Percentiles rank a stretch among this genome's conserved stretches.
phyloP scores from a whole-genome alignment of 208 protist species.

The Kentomonas sorsogonicus region DNA sequence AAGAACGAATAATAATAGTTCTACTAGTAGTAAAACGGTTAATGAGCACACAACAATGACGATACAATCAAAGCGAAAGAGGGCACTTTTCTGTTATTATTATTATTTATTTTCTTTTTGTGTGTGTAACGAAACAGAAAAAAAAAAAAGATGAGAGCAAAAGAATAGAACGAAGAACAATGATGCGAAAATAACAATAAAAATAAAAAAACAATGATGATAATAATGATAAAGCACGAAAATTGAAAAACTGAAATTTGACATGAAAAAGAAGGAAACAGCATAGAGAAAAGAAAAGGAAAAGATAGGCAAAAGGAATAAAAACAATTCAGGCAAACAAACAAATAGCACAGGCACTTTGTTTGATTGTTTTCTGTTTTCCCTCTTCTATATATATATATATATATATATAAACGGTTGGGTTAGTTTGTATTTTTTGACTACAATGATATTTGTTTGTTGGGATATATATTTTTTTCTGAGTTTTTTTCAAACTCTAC shows the following conservation, averaged over 20 bases:
- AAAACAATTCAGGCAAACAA: slow-evolving; percentile 10
- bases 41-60: not conserved
- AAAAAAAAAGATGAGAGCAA: slow-evolving; percentile 8
- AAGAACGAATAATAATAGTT: slow-evolving; percentile 7
- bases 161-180: slow-evolving; percentile 8
- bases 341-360: slow-evolving; percentile 11
- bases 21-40: not conserved
- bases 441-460: slow-evolving; percentile 17
- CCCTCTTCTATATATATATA: slow-evolving; percentile 7
- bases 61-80: not conserved
- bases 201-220: not conserved
- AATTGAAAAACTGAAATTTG: too few species aligned
- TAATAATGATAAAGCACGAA: not conserved
- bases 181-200: not conserved
- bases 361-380: slow-evolving; percentile 16
- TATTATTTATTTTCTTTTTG: slow-evolving; percentile 13
- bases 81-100: slow-evolving; percentile 1
- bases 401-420: slow-evolving; percentile 18
- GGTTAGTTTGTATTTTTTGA: slow-evolving; percentile 3
- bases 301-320: too few species aligned
- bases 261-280: too few species aligned
- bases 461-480: slow-evolving; percentile 21
- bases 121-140: slow-evolving; percentile 3
- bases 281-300: too few species aligned
- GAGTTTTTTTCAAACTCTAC: slow-evolving; percentile 17